Percentiles rank a stretch among this genome's conserved stretches.
Evolutionary conservation across 139 green algal genomes (phyloP).

Genomic region (Chlamydomonas incerta): DNA sequence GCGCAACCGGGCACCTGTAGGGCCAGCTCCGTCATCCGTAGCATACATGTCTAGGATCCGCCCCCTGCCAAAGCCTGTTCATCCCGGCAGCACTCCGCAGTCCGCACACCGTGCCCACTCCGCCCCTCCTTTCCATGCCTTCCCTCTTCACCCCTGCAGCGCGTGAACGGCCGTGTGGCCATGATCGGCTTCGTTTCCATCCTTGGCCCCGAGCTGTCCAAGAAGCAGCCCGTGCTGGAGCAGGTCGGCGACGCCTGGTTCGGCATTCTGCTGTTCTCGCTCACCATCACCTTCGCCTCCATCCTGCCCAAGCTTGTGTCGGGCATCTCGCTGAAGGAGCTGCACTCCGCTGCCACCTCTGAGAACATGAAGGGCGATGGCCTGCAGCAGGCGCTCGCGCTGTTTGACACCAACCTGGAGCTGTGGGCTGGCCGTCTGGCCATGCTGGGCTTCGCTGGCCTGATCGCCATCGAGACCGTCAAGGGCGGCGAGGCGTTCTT

Average conservation of each 20-base stretch:
- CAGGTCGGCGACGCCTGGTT: conserved; percentile 49
- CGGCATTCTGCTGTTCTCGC: conserved; percentile 47
- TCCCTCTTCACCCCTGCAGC: not conserved
- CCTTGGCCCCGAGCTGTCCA: conserved; percentile 50
- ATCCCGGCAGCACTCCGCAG: too few relatives aligned
- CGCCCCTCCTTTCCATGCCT: not conserved
- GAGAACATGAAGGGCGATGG: conserved; percentile 53
- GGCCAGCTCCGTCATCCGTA: too few relatives aligned
- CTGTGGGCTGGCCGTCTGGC: conserved; percentile 64
- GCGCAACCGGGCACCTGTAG: too few relatives aligned
- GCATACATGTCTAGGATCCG: too few relatives aligned
- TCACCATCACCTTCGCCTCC: conserved; percentile 51
- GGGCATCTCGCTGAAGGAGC: conserved; percentile 56
- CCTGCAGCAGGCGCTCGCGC: conserved; percentile 23
- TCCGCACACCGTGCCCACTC: too few relatives aligned
- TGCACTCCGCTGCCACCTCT: conserved; percentile 54
- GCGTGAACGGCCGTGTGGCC: conserved; percentile 28
- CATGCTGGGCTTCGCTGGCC: conserved; percentile 65
- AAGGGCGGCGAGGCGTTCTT: conserved; percentile 65
- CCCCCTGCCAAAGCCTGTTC: not conserved
- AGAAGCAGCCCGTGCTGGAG: conserved; percentile 52
- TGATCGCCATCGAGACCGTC: conserved; percentile 48
- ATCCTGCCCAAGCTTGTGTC: conserved; percentile 63
- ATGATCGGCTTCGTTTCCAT: conserved; percentile 66
- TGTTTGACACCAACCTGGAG: conserved; percentile 66